phyloP scores from a whole-genome alignment of 2,329 filamentous ascomycete species.

The Thelonectria olida region DNA sequence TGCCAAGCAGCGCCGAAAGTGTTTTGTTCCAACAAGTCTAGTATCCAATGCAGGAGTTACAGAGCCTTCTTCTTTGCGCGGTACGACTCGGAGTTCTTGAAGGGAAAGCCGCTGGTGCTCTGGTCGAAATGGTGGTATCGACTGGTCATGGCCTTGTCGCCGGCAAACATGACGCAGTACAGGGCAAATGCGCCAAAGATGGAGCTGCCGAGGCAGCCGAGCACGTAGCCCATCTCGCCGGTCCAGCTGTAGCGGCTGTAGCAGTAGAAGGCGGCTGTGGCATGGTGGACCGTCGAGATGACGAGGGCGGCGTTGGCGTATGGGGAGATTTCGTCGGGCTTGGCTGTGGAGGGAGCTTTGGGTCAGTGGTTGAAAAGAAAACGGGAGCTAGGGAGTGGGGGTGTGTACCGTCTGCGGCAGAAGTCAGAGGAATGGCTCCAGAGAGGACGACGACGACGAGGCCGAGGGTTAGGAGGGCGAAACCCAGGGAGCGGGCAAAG shows the following conservation, averaged over 20 bases:
- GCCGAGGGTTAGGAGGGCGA: conserved; percentile 72
- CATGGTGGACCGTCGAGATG: conserved; percentile 74
- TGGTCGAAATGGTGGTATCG: conserved; percentile 49
- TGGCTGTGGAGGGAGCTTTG: conserved; percentile 24
- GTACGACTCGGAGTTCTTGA: conserved; percentile 50
- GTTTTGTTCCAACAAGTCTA: background rate
- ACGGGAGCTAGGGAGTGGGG: no score
- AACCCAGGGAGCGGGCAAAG: conserved; percentile 75
- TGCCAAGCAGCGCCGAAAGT: conserved; percentile 28
- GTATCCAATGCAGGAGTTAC: conserved; percentile 17
- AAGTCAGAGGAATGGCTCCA: conserved; percentile 73
- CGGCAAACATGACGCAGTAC: conserved; percentile 49
- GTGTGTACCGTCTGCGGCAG: conserved; percentile 52
- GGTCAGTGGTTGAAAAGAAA: conserved; percentile 1
- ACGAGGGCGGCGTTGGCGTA: conserved; percentile 73
- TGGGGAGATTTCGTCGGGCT: conserved; percentile 56
- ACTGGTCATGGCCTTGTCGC: conserved; percentile 49
- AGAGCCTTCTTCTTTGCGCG: conserved; percentile 50
- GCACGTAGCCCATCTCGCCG: conserved; percentile 65
- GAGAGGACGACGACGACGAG: conserved; percentile 73
- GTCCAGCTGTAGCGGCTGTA: conserved; percentile 72
- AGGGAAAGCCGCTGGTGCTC: conserved; percentile 51
- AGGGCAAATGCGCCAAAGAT: conserved; percentile 65
- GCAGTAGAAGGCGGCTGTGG: conserved; percentile 68
- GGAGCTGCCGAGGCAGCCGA: conserved; percentile 67